phyloP scores from a whole-genome alignment of 768 basidiomycete genomes.

The Xanthoconium stramineum region DNA sequence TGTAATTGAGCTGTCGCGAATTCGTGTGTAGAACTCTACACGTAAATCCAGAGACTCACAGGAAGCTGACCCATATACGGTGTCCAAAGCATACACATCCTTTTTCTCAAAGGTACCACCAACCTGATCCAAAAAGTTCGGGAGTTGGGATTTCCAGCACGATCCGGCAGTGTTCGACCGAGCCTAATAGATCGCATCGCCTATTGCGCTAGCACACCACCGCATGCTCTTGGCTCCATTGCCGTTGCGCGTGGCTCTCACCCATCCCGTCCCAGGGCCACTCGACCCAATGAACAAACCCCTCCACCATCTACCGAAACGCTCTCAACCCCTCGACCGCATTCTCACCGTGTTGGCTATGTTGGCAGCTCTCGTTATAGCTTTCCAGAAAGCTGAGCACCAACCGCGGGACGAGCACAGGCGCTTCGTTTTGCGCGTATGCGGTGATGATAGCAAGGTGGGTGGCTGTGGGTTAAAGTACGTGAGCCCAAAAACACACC shows the following conservation, averaged over 20 bases:
- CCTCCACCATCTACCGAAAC: no score
- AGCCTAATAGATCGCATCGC: no score
- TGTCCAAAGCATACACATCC: slow-evolving; percentile 69
- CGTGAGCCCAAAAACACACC: background rate
- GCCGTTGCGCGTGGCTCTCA: no score
- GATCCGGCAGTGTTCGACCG: no score
- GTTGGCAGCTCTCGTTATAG: slow-evolving; percentile 1
- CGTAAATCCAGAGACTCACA: slow-evolving; percentile 37
- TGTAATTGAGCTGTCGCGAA: slow-evolving; percentile 48
- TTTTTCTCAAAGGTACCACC: slow-evolving; percentile 38
- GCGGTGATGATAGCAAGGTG: slow-evolving; percentile 14
- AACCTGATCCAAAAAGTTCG: no score
- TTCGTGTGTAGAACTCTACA: slow-evolving; percentile 6
- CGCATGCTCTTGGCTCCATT: no score
- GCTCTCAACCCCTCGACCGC: no score
- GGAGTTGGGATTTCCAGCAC: no score
- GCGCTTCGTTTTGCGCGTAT: slow-evolving; percentile 15
- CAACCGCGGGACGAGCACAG: slow-evolving; percentile 19
- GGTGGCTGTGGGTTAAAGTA: background rate
- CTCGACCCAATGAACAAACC: no score
- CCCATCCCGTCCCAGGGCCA: no score
- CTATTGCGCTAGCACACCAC: no score
- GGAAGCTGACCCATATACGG: slow-evolving; percentile 61
- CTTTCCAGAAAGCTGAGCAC: slow-evolving; percentile 21
- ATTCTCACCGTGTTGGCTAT: background rate